Base-by-base conservation (phyloP, 176 grass and related monocot species). In the Cocos nucifera region DNA sequence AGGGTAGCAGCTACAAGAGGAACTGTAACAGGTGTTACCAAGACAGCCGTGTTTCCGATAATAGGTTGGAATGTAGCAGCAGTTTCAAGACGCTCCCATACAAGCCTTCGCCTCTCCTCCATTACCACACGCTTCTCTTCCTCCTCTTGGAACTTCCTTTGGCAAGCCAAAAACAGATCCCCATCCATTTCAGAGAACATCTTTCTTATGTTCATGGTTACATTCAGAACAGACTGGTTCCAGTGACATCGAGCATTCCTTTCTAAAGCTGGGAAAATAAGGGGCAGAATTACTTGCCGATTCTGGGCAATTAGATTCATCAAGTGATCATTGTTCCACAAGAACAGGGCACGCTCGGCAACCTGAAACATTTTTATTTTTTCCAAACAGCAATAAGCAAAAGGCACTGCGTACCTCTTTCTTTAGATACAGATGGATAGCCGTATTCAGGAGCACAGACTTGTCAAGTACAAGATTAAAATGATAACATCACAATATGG, bases 311-410 rank as follows among this genome's bases (percentile, higher is more conserved):
- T 91, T 74, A 99, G 70, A 58, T 66, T 84, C 0, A 99, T 82
- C 72, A 99, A 59, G 49, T 93, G 94, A 54, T 99, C 88, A 17
- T 99, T 99, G 55, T 99, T 99, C 82, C 88, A 99, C 67, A 99
- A 72, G 75, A 99, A 89, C 61, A 99, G 67, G 4, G 94, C 79
- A 61, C 94, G 89, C 64, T 99, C 94, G 15, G 94, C 88, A 79
- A 99, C 88, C 94, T 99, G 88, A 63, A 73, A 54, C 35, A 44
- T 44, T 44, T 12, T 21, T 21, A n/a, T 21, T 21, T 44, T 44
- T 44, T 12, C 12, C 10, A 9, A 44, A 44, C 35, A 14, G 35
- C 35, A 9, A 44, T 44, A 44, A 44, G 10, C 35, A 44, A 44
- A 44, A 44, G 35, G 6, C 35, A 44, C 14, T 12, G 9, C 2